Evolutionary conservation across 2,329 filamentous ascomycete species (phyloP).

Genomic region (Harringtonia aguacate): DNA sequence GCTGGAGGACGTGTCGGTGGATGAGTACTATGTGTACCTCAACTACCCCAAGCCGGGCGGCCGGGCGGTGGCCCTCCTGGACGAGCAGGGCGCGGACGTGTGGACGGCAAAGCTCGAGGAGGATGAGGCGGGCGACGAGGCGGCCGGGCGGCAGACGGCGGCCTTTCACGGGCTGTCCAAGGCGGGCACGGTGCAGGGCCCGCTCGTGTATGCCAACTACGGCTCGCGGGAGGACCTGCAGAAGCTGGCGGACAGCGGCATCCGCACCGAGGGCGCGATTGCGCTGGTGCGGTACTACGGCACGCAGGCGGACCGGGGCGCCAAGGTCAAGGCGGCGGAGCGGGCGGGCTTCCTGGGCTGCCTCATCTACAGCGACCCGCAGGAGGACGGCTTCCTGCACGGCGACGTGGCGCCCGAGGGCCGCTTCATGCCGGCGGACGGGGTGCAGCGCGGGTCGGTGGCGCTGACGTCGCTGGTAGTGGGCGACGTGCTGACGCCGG

Average conservation of each 20-base stretch:
- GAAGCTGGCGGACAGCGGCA: conserved; percentile 55
- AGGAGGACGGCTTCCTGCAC: conserved; percentile 67
- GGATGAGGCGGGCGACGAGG: conserved; percentile 54
- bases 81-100: conserved; percentile 44
- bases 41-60: conserved; percentile 79
- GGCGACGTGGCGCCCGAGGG: conserved; percentile 68
- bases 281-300: conserved; percentile 75
- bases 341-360: conserved; percentile 77
- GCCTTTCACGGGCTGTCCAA: conserved; percentile 87
- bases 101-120: conserved; percentile 86
- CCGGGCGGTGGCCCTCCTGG: conserved; percentile 70
- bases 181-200: conserved; percentile 74
- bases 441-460: conserved; percentile 73
- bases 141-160: conserved; percentile 55
- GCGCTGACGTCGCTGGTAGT: conserved; percentile 72
- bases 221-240: conserved; percentile 79
- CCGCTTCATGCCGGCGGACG: conserved; percentile 69
- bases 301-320: conserved; percentile 56
- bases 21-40: conserved; percentile 80
- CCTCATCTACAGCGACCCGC: conserved; percentile 85
- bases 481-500: conserved; percentile 87
- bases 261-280: conserved; percentile 70
- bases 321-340: conserved; percentile 88
- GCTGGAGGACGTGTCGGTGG: conserved; percentile 65
- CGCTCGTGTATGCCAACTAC: conserved; percentile 85